Evolutionary conservation across 1,139 yeast species (phyloP).

Genomic region (Lodderomyces margitis): DNA sequence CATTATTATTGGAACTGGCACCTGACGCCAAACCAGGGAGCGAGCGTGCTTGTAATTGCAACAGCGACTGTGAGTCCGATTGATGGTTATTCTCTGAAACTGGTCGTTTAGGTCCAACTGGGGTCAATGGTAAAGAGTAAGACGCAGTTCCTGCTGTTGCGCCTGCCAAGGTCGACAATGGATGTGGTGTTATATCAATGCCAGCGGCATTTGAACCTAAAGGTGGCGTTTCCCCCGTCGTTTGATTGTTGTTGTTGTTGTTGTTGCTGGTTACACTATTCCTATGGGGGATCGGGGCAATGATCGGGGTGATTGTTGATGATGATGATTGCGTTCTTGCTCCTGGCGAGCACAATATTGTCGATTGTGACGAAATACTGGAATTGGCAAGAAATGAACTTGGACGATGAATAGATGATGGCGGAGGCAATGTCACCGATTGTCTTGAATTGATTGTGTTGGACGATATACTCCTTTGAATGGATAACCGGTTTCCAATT

Average conservation of each 20-base stretch:
- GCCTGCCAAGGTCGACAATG: slow-evolving; percentile 9
- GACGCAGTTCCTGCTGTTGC: not conserved
- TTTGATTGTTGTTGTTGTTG: not conserved
- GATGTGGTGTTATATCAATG: slow-evolving; percentile 2
- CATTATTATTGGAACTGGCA: not conserved
- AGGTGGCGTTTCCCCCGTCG: not conserved
- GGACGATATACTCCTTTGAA: slow-evolving; percentile 4
- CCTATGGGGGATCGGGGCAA: slow-evolving; percentile 10
- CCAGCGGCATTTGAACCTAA: slow-evolving; percentile 10
- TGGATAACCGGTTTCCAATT: not conserved
- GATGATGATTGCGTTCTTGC: not conserved
- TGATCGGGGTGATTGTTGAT: slow-evolving; percentile 6
- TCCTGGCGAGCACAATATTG: slow-evolving; percentile 1
- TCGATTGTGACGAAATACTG: slow-evolving; percentile 7
- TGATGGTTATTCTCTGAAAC: not conserved
- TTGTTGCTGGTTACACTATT: not conserved
- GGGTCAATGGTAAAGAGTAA: not conserved
- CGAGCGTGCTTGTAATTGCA: slow-evolving; percentile 6
- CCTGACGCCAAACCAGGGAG: slow-evolving; percentile 1
- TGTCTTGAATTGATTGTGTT: slow-evolving; percentile 7
- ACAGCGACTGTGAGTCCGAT: slow-evolving; percentile 4
- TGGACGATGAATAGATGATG: slow-evolving; percentile 11
- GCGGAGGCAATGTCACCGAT: slow-evolving; percentile 8
- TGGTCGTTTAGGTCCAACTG: not conserved
- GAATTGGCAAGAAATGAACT: slow-evolving; percentile 9